phyloP scores from a whole-genome alignment of 495 filamentous ascomycete genomes.

The Aspergillus leporis region DNA sequence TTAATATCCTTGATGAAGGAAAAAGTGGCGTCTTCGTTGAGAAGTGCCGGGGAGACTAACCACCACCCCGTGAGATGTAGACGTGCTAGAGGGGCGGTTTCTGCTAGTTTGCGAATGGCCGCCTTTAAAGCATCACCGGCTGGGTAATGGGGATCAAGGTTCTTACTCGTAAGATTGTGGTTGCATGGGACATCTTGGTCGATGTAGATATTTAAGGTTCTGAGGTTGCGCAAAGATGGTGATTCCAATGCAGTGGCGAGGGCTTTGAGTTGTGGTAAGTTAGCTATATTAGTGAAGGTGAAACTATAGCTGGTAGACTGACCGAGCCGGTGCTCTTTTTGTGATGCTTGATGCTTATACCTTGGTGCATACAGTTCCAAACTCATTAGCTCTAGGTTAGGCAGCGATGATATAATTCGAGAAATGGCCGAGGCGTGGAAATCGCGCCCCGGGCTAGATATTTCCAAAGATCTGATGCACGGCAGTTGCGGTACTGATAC shows the following conservation, averaged over 20 bases:
- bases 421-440: conserved; percentile 8
- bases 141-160: conserved; percentile 5
- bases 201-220: conserved; percentile 1
- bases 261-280: background rate
- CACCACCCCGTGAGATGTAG: conserved; percentile 5
- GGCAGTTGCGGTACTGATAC: background rate
- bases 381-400: background rate
- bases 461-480: background rate
- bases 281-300: background rate
- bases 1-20: background rate
- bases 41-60: conserved; percentile 9
- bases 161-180: background rate
- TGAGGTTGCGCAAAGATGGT: background rate
- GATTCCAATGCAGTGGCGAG: conserved; percentile 5
- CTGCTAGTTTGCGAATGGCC: conserved; percentile 7
- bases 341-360: background rate
- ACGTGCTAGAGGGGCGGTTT: background rate
- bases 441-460: background rate
- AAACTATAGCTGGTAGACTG: background rate
- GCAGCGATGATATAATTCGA: background rate
- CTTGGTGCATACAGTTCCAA: background rate
- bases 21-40: background rate
- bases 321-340: background rate
- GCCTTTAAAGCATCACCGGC: conserved; percentile 5
- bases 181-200: conserved; percentile 5